Evolutionary conservation across 23 red algal species (phyloP).

Genomic region (Gracilaria domingensis): DNA sequence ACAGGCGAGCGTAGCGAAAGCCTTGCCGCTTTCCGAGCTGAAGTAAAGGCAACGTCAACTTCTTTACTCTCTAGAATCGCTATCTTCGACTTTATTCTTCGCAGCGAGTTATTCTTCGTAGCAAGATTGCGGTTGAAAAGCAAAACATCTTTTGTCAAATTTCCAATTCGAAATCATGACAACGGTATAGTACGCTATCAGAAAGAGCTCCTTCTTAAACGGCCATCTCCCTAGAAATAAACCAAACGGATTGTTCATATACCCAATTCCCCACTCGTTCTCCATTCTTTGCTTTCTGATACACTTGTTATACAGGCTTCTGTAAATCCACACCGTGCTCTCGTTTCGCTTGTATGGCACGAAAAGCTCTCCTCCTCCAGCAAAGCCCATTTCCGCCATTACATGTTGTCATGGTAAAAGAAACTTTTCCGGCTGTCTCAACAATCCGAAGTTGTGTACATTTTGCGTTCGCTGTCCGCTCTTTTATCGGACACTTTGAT

Average conservation of each 20-base stretch:
- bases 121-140: background rate
- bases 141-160: conserved; percentile 8
- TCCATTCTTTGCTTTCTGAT: conserved; percentile 2
- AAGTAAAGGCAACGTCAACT: too few relatives aligned
- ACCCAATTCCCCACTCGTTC: too few relatives aligned
- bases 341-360: background rate
- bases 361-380: background rate
- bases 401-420: conserved; percentile 25
- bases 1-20: too few relatives aligned
- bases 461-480: conserved; percentile 29
- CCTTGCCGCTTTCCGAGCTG: too few relatives aligned
- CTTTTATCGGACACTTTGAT: conserved; percentile 11
- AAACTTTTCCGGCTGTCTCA: too few relatives aligned
- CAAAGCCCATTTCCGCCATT: conserved; percentile 24
- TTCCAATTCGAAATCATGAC: conserved; percentile 25
- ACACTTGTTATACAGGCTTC: background rate
- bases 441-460: too few relatives aligned
- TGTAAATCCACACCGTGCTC: conserved; percentile 35
- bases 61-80: too few relatives aligned
- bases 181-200: conserved; percentile 19
- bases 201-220: background rate
- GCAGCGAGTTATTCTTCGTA: conserved; percentile 12
- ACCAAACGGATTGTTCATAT: too few relatives aligned
- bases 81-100: background rate
- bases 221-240: conserved; percentile 40